phyloP scores from a whole-genome alignment of 1,139 yeast species.

The Candida tetrigidarum region DNA sequence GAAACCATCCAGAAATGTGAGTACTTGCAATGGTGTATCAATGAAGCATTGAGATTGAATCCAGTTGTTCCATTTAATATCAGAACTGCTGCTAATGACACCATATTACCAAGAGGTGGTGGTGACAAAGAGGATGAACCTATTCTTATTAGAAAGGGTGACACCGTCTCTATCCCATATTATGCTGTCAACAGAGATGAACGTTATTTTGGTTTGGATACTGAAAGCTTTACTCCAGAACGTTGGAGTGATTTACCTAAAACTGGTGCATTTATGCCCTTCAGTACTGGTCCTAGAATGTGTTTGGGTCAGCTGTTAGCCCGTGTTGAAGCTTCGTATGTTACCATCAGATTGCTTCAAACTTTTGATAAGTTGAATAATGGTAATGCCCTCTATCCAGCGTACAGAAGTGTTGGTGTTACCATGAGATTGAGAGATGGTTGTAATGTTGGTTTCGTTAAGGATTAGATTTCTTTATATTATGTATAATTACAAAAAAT shows the following conservation, averaged over 20 bases:
- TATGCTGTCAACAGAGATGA: conserved; percentile 48
- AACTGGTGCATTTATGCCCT: conserved; percentile 32
- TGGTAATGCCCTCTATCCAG: conserved; percentile 22
- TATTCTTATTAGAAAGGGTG: conserved; percentile 47
- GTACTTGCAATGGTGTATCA: conserved; percentile 48
- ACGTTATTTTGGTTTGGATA: conserved; percentile 50
- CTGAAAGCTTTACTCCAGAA: conserved; percentile 49
- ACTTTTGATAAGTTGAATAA: conserved; percentile 16
- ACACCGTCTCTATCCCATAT: conserved; percentile 43
- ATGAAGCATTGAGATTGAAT: conserved; percentile 54
- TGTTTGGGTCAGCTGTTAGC: conserved; percentile 45
- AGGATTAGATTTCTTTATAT: no score
- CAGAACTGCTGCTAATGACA: conserved; percentile 44
- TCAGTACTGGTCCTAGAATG: conserved; percentile 39
- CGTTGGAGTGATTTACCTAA: conserved; percentile 41
- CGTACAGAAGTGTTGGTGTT: conserved; percentile 24
- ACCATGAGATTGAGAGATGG: conserved; percentile 27
- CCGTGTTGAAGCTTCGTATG: conserved; percentile 38
- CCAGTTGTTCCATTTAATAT: conserved; percentile 58
- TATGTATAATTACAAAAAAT: no score
- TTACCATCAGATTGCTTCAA: conserved; percentile 37
- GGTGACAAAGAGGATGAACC: conserved; percentile 48
- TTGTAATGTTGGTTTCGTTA: conserved; percentile 15
- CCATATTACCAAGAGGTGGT: conserved; percentile 54
- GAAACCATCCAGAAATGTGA: conserved; percentile 50